Percentiles rank a stretch among this genome's conserved stretches.
phyloP scores from a whole-genome alignment of 352 stramenopile species.

The Phytophthora ohioensis region DNA sequence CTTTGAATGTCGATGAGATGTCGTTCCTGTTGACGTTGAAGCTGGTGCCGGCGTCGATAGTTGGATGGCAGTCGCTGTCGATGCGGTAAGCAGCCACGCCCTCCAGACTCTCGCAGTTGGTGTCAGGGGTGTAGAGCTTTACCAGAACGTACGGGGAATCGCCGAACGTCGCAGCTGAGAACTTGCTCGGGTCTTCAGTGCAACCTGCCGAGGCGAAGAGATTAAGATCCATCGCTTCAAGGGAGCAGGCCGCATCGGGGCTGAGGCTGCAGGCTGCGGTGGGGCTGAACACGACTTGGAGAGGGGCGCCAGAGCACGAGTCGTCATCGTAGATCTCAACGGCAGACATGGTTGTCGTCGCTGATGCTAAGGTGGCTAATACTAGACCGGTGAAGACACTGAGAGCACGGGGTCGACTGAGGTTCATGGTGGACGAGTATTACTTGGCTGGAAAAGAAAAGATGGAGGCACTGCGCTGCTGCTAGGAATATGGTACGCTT shows the following conservation, averaged over 20 bases:
- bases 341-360: slow-evolving; percentile 16
- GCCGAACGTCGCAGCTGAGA: slow-evolving; percentile 11
- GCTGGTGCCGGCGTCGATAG: slow-evolving; percentile 29
- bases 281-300: slow-evolving; percentile 35
- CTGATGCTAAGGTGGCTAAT: not conserved
- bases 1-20: slow-evolving; percentile 17
- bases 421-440: slow-evolving; percentile 15
- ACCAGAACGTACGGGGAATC: slow-evolving; percentile 26
- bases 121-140: slow-evolving; percentile 21
- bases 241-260: slow-evolving; percentile 5
- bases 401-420: slow-evolving; percentile 7
- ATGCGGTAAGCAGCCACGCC: slow-evolving; percentile 33
- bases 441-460: not conserved
- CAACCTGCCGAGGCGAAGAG: slow-evolving; percentile 34
- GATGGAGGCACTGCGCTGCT: not conserved
- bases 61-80: slow-evolving; percentile 34
- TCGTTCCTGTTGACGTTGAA: slow-evolving; percentile 27
- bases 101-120: slow-evolving; percentile 27
- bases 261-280: slow-evolving; percentile 21
- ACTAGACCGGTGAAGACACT: slow-evolving; percentile 5
- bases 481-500: not conserved
- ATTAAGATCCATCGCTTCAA: slow-evolving; percentile 22
- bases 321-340: slow-evolving; percentile 26
- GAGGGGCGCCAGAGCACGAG: slow-evolving; percentile 24
- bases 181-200: slow-evolving; percentile 22